A percentile compares a stretch with the other conserved stretches of the same genome.
Evolutionary conservation across 2,329 filamentous ascomycete genomes (phyloP).

Genomic region (Fusarium xyrophilum): DNA sequence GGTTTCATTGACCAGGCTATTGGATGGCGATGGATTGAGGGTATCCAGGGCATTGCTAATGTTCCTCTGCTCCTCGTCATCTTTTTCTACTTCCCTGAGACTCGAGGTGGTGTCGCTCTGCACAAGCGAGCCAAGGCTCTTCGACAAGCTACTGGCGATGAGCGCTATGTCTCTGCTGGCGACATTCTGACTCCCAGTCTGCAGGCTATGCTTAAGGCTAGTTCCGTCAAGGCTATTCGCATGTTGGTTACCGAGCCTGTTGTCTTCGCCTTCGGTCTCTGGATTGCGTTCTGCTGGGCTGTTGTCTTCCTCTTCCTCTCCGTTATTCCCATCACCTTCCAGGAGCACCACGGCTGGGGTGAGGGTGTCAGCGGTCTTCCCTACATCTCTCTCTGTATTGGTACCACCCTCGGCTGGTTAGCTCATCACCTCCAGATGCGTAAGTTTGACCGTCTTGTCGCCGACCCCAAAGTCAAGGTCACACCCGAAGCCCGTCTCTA

Average conservation of each 20-base stretch:
- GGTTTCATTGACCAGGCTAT: slow-evolving; percentile 34
- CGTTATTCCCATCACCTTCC: slow-evolving; percentile 33
- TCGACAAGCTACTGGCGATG: slow-evolving; percentile 33
- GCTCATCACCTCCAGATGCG: slow-evolving; percentile 34
- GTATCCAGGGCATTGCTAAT: slow-evolving; percentile 34
- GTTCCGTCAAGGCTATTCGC: slow-evolving; percentile 36
- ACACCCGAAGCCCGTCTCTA: slow-evolving; percentile 34
- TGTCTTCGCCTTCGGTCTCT: slow-evolving; percentile 36
- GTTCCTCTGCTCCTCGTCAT: slow-evolving; percentile 28
- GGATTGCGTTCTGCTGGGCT: slow-evolving; percentile 39
- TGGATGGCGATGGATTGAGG: slow-evolving; percentile 37
- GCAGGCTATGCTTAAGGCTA: slow-evolving; percentile 34
- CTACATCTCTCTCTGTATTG: slow-evolving; percentile 31
- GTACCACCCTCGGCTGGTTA: slow-evolving; percentile 32
- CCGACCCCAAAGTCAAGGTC: slow-evolving; percentile 30
- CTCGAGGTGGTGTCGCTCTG: slow-evolving; percentile 32
- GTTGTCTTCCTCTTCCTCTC: slow-evolving; percentile 37
- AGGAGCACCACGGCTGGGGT: slow-evolving; percentile 30
- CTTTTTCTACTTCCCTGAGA: slow-evolving; percentile 34
- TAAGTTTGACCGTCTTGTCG: slow-evolving; percentile 31
- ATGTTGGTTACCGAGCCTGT: slow-evolving; percentile 38
- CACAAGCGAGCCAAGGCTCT: slow-evolving; percentile 34
- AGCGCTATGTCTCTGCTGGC: slow-evolving; percentile 32
- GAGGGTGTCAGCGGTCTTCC: slow-evolving; percentile 31
- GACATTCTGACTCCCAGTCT: slow-evolving; percentile 35